A percentile compares a stretch with the other conserved stretches of the same genome.
phyloP scores from a whole-genome alignment of 2,329 filamentous ascomycete species.

The Pyricularia sp. region DNA sequence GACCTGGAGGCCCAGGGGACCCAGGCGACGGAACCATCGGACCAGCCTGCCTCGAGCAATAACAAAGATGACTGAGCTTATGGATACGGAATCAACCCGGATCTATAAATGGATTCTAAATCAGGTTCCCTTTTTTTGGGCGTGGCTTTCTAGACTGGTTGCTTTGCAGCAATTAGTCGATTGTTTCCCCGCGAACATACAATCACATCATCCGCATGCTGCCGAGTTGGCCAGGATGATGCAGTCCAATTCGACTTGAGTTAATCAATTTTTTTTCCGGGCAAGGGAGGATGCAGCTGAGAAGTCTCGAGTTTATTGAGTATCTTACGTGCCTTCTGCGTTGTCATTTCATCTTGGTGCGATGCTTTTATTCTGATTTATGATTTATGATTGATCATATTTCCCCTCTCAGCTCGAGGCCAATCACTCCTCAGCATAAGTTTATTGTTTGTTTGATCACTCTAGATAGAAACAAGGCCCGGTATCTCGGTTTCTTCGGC shows the following conservation, averaged over 20 bases:
- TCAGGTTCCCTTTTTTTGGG: neutral
- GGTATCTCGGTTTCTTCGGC: neutral
- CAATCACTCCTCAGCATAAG: neutral
- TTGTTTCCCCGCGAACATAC: neutral
- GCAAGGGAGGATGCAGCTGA: neutral
- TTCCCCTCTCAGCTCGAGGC: neutral
- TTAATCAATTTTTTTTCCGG: neutral
- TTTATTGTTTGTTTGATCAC: neutral
- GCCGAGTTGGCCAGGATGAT: neutral
- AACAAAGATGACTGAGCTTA: neutral
- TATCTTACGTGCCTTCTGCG: neutral
- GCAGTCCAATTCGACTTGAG: neutral
- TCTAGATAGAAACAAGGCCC: neutral
- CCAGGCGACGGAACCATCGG: conserved; percentile 28
- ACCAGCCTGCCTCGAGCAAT: neutral
- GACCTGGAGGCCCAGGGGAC: conserved; percentile 59
- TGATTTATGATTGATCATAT: neutral
- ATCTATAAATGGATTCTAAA: neutral
- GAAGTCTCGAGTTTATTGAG: neutral
- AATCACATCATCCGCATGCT: neutral
- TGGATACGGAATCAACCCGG: neutral
- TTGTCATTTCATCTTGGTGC: neutral
- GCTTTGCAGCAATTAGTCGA: neutral
- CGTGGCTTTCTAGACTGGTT: neutral
- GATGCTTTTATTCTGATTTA: neutral